These are phyloP conservation scores for Chloranthus sessilifolius DNA, from an alignment of 164 flowering plant genomes.

Conservation along the genomic window DNA sequence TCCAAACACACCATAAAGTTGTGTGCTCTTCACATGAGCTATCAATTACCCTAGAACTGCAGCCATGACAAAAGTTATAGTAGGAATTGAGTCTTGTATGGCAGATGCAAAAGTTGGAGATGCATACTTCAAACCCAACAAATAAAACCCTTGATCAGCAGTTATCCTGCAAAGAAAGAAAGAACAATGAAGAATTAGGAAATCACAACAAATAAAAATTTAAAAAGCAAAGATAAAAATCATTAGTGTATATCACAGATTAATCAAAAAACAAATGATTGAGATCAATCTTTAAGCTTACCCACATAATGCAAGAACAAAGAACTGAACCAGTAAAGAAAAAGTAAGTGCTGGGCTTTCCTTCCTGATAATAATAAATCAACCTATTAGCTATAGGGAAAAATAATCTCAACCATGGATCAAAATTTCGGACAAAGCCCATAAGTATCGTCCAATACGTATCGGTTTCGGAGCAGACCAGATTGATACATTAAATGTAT, in stretches of 20 bases:
- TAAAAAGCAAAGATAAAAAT: not conserved
- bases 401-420: not conserved
- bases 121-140: slow-evolving; percentile 65
- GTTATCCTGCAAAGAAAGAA: slow-evolving; percentile 46
- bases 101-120: slow-evolving; percentile 86
- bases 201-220: not conserved
- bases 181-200: slow-evolving; percentile 1
- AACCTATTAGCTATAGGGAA: no score
- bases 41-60: slow-evolving; percentile 45
- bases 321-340: slow-evolving; percentile 56
- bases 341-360: slow-evolving; percentile 72
- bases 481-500: no score
- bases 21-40: no score
- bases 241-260: not conserved
- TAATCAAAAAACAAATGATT: not conserved
- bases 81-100: slow-evolving; percentile 82
- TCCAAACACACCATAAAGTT: no score
- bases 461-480: no score
- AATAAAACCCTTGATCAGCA: slow-evolving; percentile 79
- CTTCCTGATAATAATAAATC: slow-evolving; percentile 38
- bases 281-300: slow-evolving; percentile 23
- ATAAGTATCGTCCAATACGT: no score
- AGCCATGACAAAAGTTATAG: slow-evolving; percentile 76
- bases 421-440: no score
- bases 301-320: slow-evolving; percentile 71